phyloP scores from a whole-genome alignment of 202 grass and related monocot species.

The Schoenoplectus tabernaemontani region DNA sequence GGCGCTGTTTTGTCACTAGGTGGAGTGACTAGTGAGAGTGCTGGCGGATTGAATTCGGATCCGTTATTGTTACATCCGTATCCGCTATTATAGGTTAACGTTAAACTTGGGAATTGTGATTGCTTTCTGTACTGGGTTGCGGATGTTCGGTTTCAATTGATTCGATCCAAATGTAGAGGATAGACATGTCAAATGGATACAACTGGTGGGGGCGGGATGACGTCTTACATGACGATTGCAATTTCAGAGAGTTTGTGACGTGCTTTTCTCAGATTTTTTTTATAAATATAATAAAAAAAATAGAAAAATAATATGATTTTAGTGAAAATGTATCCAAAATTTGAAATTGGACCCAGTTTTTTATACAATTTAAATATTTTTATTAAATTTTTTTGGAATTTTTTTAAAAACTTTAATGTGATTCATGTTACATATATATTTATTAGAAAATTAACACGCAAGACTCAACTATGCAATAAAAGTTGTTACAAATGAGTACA shows the following conservation, averaged over 20 bases:
- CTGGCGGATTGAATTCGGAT: not conserved
- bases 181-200: not conserved
- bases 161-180: not conserved
- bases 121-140: not conserved
- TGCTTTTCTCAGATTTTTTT: not conserved
- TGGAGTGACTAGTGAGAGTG: not conserved
- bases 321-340: no score
- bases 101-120: not conserved
- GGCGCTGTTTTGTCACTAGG: not conserved
- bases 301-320: no score
- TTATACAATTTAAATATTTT: no score
- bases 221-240: not conserved
- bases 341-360: no score
- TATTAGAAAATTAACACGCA: no score
- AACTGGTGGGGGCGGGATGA: not conserved
- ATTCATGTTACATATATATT: no score
- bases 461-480: no score
- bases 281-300: no score
- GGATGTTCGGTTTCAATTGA: not conserved
- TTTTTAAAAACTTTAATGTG: no score
- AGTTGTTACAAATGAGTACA: no score
- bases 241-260: not conserved
- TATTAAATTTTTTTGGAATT: no score
- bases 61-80: not conserved
- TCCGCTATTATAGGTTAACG: not conserved